A percentile compares a stretch with the other conserved stretches of the same genome.
Evolutionary conservation across 768 basidiomycete species (phyloP).

Genomic region (Boletus subcaerulescens): DNA sequence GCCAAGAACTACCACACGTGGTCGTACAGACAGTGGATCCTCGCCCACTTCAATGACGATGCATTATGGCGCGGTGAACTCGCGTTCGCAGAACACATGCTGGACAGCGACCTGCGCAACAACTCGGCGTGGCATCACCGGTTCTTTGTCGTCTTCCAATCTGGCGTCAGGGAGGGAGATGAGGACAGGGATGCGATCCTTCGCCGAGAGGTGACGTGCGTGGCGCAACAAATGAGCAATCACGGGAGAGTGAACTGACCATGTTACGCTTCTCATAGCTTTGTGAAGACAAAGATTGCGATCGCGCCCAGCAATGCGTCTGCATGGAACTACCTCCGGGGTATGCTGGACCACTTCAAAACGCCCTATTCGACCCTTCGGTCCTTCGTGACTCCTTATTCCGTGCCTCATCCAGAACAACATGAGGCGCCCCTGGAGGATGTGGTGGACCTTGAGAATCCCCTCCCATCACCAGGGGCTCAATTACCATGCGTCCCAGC

Average conservation of each 20-base stretch:
- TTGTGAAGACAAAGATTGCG: conserved; percentile 78
- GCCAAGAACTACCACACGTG: conserved; percentile 99
- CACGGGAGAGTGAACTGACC: not conserved
- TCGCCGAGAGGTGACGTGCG: conserved; percentile 74
- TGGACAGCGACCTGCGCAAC: conserved; percentile 80
- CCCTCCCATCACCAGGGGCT: conserved; percentile 59
- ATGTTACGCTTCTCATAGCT: conserved; percentile 41
- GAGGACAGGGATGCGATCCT: conserved; percentile 57
- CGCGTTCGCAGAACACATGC: conserved; percentile 67
- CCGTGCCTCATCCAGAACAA: conserved; percentile 33
- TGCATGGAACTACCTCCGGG: conserved; percentile 96
- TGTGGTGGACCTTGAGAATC: conserved; percentile 71
- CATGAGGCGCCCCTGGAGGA: conserved; percentile 35
- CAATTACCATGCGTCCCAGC: conserved; percentile 76
- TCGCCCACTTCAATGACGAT: conserved; percentile 76
- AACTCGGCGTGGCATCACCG: conserved; percentile 98
- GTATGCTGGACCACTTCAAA: conserved; percentile 61
- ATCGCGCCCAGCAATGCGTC: conserved; percentile 91
- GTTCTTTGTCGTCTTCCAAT: conserved; percentile 81
- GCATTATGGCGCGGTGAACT: conserved; percentile 74
- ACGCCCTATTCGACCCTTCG: conserved; percentile 54
- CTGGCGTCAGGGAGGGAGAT: conserved; percentile 59
- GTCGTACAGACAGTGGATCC: conserved; percentile 95
- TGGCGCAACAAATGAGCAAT: conserved; percentile 11
- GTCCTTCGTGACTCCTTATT: conserved; percentile 67